A percentile compares a stretch with the other conserved stretches of the same genome.
phyloP scores from a whole-genome alignment of 73 alveolate genomes.

The Loxodes magnus region DNA sequence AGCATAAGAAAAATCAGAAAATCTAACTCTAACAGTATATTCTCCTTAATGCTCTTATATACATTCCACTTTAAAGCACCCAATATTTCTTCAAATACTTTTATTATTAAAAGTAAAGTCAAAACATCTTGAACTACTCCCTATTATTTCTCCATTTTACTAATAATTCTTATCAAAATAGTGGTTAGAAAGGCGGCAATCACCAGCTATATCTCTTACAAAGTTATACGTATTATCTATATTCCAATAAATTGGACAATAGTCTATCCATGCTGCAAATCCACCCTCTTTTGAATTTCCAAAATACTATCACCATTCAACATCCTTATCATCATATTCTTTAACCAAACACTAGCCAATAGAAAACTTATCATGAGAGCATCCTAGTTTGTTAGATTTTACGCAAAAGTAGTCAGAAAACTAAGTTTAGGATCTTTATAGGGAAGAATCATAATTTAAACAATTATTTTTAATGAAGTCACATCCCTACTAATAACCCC shows the following conservation, averaged over 20 bases:
- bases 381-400: neutral
- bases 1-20: neutral
- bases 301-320: slow-evolving; percentile 9
- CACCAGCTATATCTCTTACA: too few species aligned
- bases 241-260: slow-evolving; percentile 9
- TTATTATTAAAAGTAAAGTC: too few species aligned
- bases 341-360: slow-evolving; percentile 2
- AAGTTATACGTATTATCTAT: too few species aligned
- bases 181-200: too few species aligned
- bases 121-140: too few species aligned
- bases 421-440: too few species aligned
- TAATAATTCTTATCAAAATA: too few species aligned
- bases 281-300: slow-evolving; percentile 5
- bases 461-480: slow-evolving; percentile 1
- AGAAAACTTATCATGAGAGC: slow-evolving; percentile 1
- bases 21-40: neutral
- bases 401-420: neutral
- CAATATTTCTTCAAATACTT: neutral
- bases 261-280: neutral
- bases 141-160: too few species aligned
- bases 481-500: slow-evolving; percentile 9
- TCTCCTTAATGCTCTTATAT: neutral
- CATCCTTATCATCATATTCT: neutral
- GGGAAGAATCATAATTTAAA: neutral
- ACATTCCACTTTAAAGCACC: slow-evolving; percentile 6